These are phyloP conservation scores for Schizochytrium sp. DNA, from an alignment of 108 stramenopile species.

Conservation along the genomic window DNA sequence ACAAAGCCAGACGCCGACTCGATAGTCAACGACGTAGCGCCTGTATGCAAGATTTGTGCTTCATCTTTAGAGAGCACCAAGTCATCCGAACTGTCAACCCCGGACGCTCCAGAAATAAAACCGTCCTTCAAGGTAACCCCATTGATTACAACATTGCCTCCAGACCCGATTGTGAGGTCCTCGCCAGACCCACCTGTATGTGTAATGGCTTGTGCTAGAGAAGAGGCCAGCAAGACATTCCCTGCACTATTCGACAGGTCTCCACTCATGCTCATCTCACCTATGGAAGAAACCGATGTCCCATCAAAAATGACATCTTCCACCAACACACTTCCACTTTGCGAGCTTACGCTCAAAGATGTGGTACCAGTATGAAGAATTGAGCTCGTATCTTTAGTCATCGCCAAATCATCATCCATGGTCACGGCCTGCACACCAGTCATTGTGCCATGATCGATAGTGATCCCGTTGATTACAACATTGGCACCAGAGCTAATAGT, in stretches of 20 bases:
- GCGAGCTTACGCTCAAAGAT: not conserved
- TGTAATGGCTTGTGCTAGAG: not conserved
- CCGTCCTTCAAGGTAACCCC: slow-evolving; percentile 13
- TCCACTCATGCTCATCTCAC: slow-evolving; percentile 1
- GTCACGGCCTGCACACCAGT: not conserved
- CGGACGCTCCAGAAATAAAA: slow-evolving; percentile 24
- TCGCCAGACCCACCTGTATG: not conserved
- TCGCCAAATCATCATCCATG: not conserved
- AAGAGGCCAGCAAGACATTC: not conserved
- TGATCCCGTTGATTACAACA: not conserved
- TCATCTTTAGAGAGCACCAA: not conserved
- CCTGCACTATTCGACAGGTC: not conserved
- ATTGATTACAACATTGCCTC: slow-evolving; percentile 6
- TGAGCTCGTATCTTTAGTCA: not conserved
- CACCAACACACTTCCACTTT: not conserved
- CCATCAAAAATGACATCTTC: slow-evolving; percentile 35
- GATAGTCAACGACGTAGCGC: slow-evolving; percentile 1
- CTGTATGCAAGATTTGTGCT: not conserved
- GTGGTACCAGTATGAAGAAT: slow-evolving; percentile 29
- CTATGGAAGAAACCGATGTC: not conserved
- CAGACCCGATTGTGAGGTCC: slow-evolving; percentile 16
- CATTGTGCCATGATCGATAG: not conserved
- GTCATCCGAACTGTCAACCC: slow-evolving; percentile 13
- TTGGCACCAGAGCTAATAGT: not conserved
- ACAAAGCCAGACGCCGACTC: not conserved